Percentiles rank a stretch among this genome's conserved stretches.
Conservation (phyloP, 1,139 yeast species). For the Candida smagusa region DNA sequence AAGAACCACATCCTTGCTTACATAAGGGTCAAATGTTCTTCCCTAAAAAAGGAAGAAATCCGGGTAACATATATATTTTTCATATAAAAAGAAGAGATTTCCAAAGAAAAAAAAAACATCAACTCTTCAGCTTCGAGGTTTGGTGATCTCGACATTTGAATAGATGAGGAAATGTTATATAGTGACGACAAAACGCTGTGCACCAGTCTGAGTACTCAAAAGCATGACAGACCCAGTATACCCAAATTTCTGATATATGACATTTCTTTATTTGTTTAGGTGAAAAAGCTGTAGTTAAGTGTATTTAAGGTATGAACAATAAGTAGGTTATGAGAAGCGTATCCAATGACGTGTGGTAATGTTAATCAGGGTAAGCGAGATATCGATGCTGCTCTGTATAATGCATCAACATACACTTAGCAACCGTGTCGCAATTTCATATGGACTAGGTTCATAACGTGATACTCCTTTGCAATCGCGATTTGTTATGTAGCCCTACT, state of each 20-base stretch:
- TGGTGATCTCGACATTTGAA: slow-evolving; percentile 13
- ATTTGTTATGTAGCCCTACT: too few relatives aligned
- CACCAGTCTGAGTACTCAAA: slow-evolving; percentile 51
- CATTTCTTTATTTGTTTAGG: slow-evolving; percentile 11
- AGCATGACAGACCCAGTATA: slow-evolving; percentile 47
- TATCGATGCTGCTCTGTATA: too few relatives aligned
- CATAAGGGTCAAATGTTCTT: too few relatives aligned
- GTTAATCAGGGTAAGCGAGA: too few relatives aligned
- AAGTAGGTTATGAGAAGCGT: too few relatives aligned
- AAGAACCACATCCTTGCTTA: too few relatives aligned
- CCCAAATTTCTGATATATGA: slow-evolving; percentile 43
- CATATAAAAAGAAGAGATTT: neutral
- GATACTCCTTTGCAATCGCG: too few relatives aligned
- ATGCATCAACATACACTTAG: too few relatives aligned
- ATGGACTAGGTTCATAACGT: too few relatives aligned
- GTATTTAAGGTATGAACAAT: too few relatives aligned
- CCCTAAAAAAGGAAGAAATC: neutral
- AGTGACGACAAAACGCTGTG: slow-evolving; percentile 51
- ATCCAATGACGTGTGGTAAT: too few relatives aligned
- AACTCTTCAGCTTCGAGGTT: slow-evolving; percentile 10
- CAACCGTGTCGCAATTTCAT: too few relatives aligned
- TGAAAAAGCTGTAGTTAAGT: neutral
- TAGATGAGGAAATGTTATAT: slow-evolving; percentile 7
- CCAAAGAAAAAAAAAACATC: neutral
- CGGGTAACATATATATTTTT: slow-evolving; percentile 3